phyloP scores from a whole-genome alignment of 2,329 filamentous ascomycete species.

The Verticillium isaacii region DNA sequence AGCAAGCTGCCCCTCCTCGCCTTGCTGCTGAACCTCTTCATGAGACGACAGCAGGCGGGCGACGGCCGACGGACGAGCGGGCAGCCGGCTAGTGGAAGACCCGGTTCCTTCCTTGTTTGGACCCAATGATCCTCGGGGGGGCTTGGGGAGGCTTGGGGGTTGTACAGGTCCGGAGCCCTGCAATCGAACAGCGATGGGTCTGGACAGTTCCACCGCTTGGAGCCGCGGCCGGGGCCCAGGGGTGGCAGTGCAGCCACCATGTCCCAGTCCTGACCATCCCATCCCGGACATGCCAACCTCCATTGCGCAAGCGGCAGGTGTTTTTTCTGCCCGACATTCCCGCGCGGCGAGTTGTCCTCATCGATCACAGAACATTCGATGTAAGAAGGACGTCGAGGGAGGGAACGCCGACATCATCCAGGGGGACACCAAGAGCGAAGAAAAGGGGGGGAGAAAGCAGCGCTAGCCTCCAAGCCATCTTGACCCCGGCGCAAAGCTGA shows the following conservation, averaged over 20 bases:
- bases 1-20: background rate
- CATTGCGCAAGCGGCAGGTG: background rate
- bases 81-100: background rate
- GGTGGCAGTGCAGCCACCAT: background rate
- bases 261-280: background rate
- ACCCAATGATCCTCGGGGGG: background rate
- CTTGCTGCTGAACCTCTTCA: background rate
- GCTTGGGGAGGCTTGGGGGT: background rate
- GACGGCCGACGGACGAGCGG: background rate
- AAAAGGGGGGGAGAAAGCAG: background rate
- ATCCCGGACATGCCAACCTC: background rate
- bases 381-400: background rate
- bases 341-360: background rate
- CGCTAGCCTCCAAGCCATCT: background rate
- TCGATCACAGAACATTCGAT: background rate
- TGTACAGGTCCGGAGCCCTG: background rate
- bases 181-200: background rate
- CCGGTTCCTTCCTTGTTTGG: background rate
- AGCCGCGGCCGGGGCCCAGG: background rate
- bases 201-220: background rate
- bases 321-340: background rate
- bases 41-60: background rate
- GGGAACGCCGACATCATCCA: background rate
- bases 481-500: background rate
- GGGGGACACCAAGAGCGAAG: background rate